phyloP scores from a whole-genome alignment of 495 filamentous ascomycete genomes.

The Aspergillus campestris region DNA sequence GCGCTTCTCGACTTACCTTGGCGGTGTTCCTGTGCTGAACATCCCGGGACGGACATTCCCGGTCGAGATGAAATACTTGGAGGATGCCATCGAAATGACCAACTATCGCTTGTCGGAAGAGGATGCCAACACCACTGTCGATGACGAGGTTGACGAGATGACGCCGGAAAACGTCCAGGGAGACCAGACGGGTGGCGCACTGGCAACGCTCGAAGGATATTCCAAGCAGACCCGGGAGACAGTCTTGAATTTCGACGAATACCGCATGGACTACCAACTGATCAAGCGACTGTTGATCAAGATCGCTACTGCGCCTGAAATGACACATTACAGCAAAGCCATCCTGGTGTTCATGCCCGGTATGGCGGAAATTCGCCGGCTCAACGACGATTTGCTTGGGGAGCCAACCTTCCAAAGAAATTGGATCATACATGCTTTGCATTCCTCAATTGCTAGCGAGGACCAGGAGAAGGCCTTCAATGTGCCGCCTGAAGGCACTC shows the following conservation, averaged over 20 bases:
- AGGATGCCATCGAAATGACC: constrained; percentile 83
- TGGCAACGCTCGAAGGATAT: constrained; percentile 55
- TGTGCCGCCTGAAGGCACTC: constrained; percentile 66
- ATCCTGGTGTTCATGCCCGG: constrained; percentile 92
- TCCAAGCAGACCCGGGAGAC: constrained; percentile 64
- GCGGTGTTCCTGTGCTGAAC: constrained; percentile 72
- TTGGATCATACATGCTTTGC: constrained; percentile 81
- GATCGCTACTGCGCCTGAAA: constrained; percentile 58
- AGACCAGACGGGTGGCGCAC: constrained; percentile 29
- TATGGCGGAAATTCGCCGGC: constrained; percentile 80
- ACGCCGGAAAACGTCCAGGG: constrained; percentile 33
- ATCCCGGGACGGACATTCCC: constrained; percentile 93
- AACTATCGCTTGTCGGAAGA: constrained; percentile 55
- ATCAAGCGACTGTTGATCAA: constrained; percentile 63
- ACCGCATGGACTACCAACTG: constrained; percentile 76
- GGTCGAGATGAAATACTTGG: constrained; percentile 76
- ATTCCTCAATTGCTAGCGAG: constrained; percentile 92
- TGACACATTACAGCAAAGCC: constrained; percentile 70
- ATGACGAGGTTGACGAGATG: constrained; percentile 41
- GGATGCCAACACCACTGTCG: constrained; percentile 27
- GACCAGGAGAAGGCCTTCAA: constrained; percentile 90
- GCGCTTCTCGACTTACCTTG: constrained; percentile 79
- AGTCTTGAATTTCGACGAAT: constrained; percentile 71
- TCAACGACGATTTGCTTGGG: constrained; percentile 72
- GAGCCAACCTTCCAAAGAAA: constrained; percentile 57